phyloP scores from a whole-genome alignment of 257 asterid genomes.

The Knoxia roxburghii region DNA sequence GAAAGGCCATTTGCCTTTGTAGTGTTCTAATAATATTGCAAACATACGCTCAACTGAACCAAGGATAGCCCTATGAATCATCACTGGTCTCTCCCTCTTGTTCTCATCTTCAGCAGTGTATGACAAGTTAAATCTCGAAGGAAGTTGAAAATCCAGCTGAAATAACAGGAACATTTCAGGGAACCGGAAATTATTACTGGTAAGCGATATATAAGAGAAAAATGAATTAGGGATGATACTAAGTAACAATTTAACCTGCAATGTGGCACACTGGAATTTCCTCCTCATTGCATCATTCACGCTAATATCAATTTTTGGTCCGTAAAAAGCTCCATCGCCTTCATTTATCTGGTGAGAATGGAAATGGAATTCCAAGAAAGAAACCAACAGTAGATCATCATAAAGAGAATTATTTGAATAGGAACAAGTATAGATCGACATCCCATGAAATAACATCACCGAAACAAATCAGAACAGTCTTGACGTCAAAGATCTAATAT shows the following conservation, averaged over 20 bases:
- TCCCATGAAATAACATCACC: not conserved
- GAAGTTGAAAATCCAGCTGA: slow-evolving; percentile 98
- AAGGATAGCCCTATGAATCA: slow-evolving; percentile 95
- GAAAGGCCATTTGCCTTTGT: slow-evolving; percentile 98
- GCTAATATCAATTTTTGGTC: slow-evolving; percentile 91
- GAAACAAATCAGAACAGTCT: not conserved
- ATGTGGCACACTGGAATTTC: slow-evolving; percentile 91
- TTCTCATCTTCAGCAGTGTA: slow-evolving; percentile 95
- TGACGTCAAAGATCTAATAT: not conserved
- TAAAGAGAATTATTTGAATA: not conserved
- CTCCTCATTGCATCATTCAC: slow-evolving; percentile 95
- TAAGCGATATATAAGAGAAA: slow-evolving; percentile 8
- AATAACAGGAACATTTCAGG: slow-evolving; percentile 27
- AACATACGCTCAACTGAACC: slow-evolving; percentile 98
- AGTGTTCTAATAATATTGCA: slow-evolving; percentile 93
- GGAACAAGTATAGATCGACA: not conserved
- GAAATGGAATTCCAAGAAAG: slow-evolving; percentile 20
- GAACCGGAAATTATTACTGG: not conserved
- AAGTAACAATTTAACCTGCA: slow-evolving; percentile 55
- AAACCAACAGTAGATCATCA: not conserved
- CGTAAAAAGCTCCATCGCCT: slow-evolving; percentile 97
- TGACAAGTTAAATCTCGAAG: slow-evolving; percentile 79
- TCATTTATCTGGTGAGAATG: slow-evolving; percentile 60
- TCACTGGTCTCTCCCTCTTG: slow-evolving; percentile 89
- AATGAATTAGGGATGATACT: not conserved